Conservation (phyloP, 1,139 yeast genomes). For the Diutina neorugosa region DNA sequence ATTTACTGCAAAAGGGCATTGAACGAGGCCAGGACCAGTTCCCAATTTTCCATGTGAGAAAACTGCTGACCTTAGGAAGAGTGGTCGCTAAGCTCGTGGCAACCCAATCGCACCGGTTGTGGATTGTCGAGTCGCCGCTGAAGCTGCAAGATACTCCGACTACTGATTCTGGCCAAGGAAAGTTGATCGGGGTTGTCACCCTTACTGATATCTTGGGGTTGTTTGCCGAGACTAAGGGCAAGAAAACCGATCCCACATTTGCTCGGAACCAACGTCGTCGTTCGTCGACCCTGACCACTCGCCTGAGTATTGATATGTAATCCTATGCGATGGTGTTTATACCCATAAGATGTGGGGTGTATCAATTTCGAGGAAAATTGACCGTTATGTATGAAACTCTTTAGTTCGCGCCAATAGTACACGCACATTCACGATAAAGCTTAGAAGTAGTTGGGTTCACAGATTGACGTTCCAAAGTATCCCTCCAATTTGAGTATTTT, state of each 20-base stretch:
- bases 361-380: not conserved
- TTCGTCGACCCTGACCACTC: conserved; percentile 24
- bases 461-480: too few relatives aligned
- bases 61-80: conserved; percentile 68
- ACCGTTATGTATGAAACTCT: not conserved
- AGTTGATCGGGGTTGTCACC: conserved; percentile 80
- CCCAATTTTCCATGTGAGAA: conserved; percentile 89
- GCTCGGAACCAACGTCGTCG: conserved; percentile 86
- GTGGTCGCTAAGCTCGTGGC: conserved; percentile 93
- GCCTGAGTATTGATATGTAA: conserved; percentile 1
- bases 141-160: conserved; percentile 17
- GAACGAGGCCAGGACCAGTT: conserved; percentile 93
- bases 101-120: conserved; percentile 82
- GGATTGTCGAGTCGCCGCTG: conserved; percentile 63
- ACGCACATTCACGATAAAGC: not conserved
- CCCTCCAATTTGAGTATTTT: too few relatives aligned
- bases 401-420: not conserved
- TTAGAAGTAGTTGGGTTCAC: too few relatives aligned
- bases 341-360: not conserved
- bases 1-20: conserved; percentile 76
- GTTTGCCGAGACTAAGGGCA: conserved; percentile 61
- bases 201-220: conserved; percentile 78
- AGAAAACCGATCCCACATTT: conserved; percentile 61
- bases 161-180: conserved; percentile 26
- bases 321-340: not conserved